Evolutionary conservation across 345 rosid genomes (phyloP), one percentile per base, ranked within the genome.

Genomic region (Toxicodendron radicans): DNA sequence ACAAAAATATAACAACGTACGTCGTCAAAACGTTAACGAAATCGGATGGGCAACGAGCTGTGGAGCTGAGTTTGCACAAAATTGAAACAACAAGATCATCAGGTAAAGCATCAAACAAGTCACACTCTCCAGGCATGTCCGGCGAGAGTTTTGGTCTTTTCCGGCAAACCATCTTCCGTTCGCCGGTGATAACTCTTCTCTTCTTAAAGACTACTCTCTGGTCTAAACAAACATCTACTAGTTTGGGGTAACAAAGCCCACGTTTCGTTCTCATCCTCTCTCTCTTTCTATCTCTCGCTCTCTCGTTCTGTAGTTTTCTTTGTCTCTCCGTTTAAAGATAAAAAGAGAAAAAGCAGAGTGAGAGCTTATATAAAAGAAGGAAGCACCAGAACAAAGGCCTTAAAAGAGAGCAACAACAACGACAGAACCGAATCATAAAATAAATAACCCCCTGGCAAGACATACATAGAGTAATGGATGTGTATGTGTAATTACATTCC

Each of bases 41-140:
- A 86, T 94, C 97, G 17, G 93, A 73, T 4, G 98, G 97, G 35
- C 85, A 84, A 30, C 80, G 54, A 11, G 95, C 85, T 13, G 88
- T 54, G 24, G 93, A 87, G 69, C 87, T 85, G 66, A 94, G 87
- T 69, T 82, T 91, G 71, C 84, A 77, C 23, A 94, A 88, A 43
- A 94, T 89, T 57, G 74, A 83, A 46, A 85, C 72, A 66, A 94
- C 89, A 78, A 94, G 89, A 83, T 94, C 98, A 60, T 94, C 97
- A 0, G 98, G 97, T 12, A 94, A 80, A 18, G 81, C 62, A 72
- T 92, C 95, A 17, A 94, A 83, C 27, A 85, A 79, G 75, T 92
- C 94, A 48, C 56, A 33, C 20, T 32, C 56, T 5, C 80, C 76
- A 16, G 51, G 4, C 4, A 27, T 20, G 17, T 67, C 84, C 68